Evolutionary conservation across 2,329 filamentous ascomycete genomes (phyloP).

Genomic region (Dactylellina drechsleri): DNA sequence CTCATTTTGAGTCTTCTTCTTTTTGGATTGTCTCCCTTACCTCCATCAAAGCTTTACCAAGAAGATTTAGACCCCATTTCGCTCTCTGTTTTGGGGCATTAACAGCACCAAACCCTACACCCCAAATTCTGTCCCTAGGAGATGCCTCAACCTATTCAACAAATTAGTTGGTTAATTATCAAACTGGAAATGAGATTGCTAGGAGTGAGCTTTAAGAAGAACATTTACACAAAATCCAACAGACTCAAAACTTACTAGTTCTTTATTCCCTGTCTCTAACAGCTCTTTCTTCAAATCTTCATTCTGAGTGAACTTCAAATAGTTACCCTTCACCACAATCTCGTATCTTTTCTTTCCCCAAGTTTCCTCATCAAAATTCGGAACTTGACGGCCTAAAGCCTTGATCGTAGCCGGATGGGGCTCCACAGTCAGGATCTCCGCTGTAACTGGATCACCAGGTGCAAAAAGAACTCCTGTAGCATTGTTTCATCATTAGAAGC

Average conservation of each 20-base stretch:
- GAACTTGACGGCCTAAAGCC: constrained; percentile 68
- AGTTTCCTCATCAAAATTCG: constrained; percentile 65
- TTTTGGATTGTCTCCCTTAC: constrained; percentile 67
- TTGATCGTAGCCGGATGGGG: constrained; percentile 63
- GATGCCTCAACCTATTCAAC: constrained; percentile 67
- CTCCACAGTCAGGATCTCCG: constrained; percentile 64
- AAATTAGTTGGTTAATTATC: not conserved
- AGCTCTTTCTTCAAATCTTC: constrained; percentile 65
- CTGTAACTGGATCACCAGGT: constrained; percentile 61
- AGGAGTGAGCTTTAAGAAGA: not conserved
- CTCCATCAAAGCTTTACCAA: constrained; percentile 72
- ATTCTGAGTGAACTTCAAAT: constrained; percentile 60
- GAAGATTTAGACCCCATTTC: constrained; percentile 73
- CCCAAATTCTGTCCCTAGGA: constrained; percentile 73
- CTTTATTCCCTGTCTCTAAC: constrained; percentile 69
- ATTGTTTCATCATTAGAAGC: constrained; percentile 32
- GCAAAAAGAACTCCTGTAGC: constrained; percentile 48
- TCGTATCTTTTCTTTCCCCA: constrained; percentile 68
- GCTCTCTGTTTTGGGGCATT: constrained; percentile 63
- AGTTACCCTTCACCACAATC: constrained; percentile 66
- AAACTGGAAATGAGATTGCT: not conserved
- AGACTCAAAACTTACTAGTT: constrained; percentile 63
- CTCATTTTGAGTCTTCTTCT: constrained; percentile 58
- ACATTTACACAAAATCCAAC: not conserved
- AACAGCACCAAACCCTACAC: constrained; percentile 69